Evolutionary conservation across 2,329 filamentous ascomycete genomes (phyloP).

Genomic region (Hysterium pulicare): DNA sequence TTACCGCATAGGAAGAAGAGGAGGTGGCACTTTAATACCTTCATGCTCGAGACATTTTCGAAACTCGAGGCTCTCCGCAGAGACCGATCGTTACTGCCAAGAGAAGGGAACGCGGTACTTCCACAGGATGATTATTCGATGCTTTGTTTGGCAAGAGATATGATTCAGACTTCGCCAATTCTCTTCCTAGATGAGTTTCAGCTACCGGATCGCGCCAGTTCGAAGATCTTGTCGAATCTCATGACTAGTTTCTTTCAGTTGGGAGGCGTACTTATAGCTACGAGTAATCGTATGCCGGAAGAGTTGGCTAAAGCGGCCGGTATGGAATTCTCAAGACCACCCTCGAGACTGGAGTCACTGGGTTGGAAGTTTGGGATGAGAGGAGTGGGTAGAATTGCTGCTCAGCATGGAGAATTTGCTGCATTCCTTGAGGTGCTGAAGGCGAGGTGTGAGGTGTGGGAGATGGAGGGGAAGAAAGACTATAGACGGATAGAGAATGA

Average conservation of each 20-base stretch:
- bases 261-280: slow-evolving; percentile 75
- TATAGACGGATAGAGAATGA: slow-evolving; percentile 54
- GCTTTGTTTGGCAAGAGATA: slow-evolving; percentile 70
- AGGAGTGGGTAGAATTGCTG: slow-evolving; percentile 23
- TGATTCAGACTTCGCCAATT: slow-evolving; percentile 71
- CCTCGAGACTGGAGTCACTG: slow-evolving; percentile 48
- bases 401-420: slow-evolving; percentile 66
- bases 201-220: slow-evolving; percentile 71
- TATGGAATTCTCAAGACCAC: slow-evolving; percentile 60
- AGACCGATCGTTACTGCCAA: slow-evolving; percentile 18
- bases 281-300: slow-evolving; percentile 80
- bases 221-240: slow-evolving; percentile 74
- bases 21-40: slow-evolving; percentile 81
- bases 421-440: slow-evolving; percentile 73
- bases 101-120: slow-evolving; percentile 8
- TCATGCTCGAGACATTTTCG: slow-evolving; percentile 76
- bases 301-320: slow-evolving; percentile 74
- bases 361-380: slow-evolving; percentile 46
- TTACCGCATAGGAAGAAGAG: slow-evolving; percentile 70
- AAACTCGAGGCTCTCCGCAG: slow-evolving; percentile 64
- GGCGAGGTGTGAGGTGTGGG: slow-evolving; percentile 77
- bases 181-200: slow-evolving; percentile 83
- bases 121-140: slow-evolving; percentile 62
- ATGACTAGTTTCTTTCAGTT: slow-evolving; percentile 79
- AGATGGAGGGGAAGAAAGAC: slow-evolving; percentile 73